phyloP scores from a whole-genome alignment of 768 basidiomycete species.

The Leccinum longicurvipes region DNA sequence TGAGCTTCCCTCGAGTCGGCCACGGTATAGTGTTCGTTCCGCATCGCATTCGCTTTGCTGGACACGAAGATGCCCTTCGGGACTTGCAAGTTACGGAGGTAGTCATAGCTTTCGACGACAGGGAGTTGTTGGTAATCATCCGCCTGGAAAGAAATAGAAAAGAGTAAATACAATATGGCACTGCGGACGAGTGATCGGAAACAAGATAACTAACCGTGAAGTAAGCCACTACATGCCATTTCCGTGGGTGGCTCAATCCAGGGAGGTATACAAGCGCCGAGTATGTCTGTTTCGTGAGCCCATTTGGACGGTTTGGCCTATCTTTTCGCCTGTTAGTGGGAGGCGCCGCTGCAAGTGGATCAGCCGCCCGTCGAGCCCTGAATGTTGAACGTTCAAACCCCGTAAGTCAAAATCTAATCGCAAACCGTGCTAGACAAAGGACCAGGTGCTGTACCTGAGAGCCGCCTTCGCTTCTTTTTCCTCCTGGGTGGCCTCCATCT shows the following conservation, averaged over 20 bases:
- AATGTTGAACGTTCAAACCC: constrained; percentile 5
- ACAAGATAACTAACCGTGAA: constrained; percentile 53
- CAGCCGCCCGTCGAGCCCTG: constrained; percentile 58
- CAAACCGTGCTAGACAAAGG: constrained; percentile 10
- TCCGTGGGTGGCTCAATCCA: constrained; percentile 52
- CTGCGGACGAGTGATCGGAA: neutral
- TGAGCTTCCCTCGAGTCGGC: constrained; percentile 19
- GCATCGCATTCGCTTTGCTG: constrained; percentile 48
- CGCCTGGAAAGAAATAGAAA: constrained; percentile 39
- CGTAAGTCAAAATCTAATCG: neutral
- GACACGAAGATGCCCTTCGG: constrained; percentile 73
- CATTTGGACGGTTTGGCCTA: constrained; percentile 72
- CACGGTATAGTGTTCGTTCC: constrained; percentile 22
- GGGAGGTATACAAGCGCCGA: constrained; percentile 71
- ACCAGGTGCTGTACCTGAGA: constrained; percentile 45
- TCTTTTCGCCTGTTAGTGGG: constrained; percentile 70
- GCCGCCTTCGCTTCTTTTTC: constrained; percentile 78
- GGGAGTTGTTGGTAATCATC: constrained; percentile 69
- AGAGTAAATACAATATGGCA: constrained; percentile 5
- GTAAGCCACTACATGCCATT: constrained; percentile 86
- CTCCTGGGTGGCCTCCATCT: constrained; percentile 75
- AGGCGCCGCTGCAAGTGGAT: constrained; percentile 55
- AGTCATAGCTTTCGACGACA: constrained; percentile 70
- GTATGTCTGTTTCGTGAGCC: constrained; percentile 85
- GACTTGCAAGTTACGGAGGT: constrained; percentile 62